Evolutionary conservation across 768 basidiomycete species (phyloP), one percentile per base, ranked within the genome.

Genomic region (Tephrocybe sp.): DNA sequence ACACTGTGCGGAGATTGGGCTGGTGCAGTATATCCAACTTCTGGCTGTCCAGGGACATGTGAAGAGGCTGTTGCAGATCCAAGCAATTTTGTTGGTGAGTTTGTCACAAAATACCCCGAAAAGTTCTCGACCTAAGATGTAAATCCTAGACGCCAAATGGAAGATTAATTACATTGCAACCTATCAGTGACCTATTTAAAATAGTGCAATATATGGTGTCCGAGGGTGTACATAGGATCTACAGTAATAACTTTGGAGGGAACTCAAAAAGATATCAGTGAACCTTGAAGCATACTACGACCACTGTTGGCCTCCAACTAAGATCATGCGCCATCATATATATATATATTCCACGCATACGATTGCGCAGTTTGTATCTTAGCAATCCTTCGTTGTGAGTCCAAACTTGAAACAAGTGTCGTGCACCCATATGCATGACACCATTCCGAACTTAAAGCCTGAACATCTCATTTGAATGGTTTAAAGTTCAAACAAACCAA

Each of bases 1-100:
- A 76, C 75, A 0, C 56, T 78, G n/a, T 80, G 77, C 55, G 76
- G 76, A 35, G 75, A 77, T 48, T 75, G 72, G 67, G 77, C 71
- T 47, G 73, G 72, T 48, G 53, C 66, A 1, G 62, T 65, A 0
- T 76, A 66, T 61, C 46, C 51, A 16, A 48, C 46, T 8, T 58
- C 68, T 1, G 72, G 72, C 1, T 77, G 77, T 55, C 67, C 70
- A 11, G 78, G 74, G 10, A 74, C 73, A 1, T 82, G 80, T 51
- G 59, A 63, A 4, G 55, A 71, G 7, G 71, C 72, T 33, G 78
- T 86, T 40, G 71, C 75, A 16, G 71, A 87, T 59, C 76, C 82
- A n/a, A 68, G 60, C 22, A 87, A 85, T 66, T 87, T 82, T 62
- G 30, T 53, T 17, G 35, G 68, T 75, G 44, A 56, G 71, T 62